These are phyloP conservation scores for Aureobasidium sp. DNA, from an alignment of 2,329 filamentous ascomycete species.

Conservation along the genomic window DNA sequence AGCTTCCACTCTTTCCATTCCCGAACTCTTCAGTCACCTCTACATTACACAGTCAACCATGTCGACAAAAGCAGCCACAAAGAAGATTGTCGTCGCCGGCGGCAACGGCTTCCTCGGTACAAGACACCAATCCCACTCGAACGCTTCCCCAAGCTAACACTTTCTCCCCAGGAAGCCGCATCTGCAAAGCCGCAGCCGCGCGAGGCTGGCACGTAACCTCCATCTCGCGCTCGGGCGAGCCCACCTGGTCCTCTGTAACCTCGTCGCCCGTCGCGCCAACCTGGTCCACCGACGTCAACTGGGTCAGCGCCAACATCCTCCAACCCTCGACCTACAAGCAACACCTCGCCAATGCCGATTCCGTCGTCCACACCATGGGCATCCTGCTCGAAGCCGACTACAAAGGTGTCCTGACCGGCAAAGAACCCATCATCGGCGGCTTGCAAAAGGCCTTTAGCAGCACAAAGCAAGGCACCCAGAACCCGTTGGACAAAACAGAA, in stretches of 20 bases:
- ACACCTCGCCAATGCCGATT: conserved; percentile 67
- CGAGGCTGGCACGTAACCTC: conserved; percentile 89
- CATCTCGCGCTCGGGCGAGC: conserved; percentile 88
- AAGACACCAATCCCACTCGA: conserved; percentile 3
- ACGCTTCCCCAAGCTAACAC: background rate
- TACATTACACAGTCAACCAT: background rate
- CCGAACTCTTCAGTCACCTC: background rate
- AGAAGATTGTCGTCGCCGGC: conserved; percentile 81
- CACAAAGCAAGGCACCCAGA: conserved; percentile 49
- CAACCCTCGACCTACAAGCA: conserved; percentile 69
- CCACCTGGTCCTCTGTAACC: conserved; percentile 74
- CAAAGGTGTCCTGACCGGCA: conserved; percentile 80
- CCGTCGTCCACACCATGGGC: conserved; percentile 89
- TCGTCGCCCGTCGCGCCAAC: conserved; percentile 59
- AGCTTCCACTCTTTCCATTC: too few relatives aligned
- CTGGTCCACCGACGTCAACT: conserved; percentile 76
- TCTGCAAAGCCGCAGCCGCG: conserved; percentile 80
- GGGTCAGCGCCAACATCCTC: conserved; percentile 84
- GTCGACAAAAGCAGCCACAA: conserved; percentile 46
- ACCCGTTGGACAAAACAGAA: conserved; percentile 58
- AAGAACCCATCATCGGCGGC: conserved; percentile 70
- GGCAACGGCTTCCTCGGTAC: conserved; percentile 83
- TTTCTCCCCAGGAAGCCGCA: conserved; percentile 51
- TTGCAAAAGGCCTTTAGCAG: conserved; percentile 69
- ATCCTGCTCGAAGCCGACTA: conserved; percentile 97